Conservation (phyloP, 176 grass and related monocot species). For the Raddia guianensis region DNA sequence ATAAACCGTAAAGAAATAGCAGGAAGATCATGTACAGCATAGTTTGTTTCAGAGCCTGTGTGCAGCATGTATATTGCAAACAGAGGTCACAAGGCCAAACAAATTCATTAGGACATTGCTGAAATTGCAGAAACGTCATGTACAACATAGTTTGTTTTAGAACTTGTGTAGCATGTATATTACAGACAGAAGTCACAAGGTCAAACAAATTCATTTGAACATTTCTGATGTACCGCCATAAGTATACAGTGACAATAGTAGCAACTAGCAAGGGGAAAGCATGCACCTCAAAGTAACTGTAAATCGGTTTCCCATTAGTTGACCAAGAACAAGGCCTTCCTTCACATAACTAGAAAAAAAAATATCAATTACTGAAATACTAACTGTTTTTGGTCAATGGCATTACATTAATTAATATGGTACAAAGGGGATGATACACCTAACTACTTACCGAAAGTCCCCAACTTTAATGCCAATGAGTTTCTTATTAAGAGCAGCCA, state of each 20-base stretch:
- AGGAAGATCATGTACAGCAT: conserved; percentile 6
- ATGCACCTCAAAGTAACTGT: conserved; percentile 85
- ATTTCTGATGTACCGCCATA: conserved; percentile 3
- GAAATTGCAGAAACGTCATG: conserved; percentile 24
- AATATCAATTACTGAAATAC: conserved; percentile 22
- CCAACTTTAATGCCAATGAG: conserved; percentile 83
- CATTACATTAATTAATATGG: not conserved
- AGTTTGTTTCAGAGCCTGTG: not conserved
- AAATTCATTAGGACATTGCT: not conserved
- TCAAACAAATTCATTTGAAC: conserved; percentile 7
- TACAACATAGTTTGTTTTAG: not conserved
- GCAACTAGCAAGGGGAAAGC: not conserved
- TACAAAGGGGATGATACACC: conserved; percentile 8
- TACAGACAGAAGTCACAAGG: not conserved
- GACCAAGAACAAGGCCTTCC: conserved; percentile 85
- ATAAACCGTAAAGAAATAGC: conserved; percentile 23
- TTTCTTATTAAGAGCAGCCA: conserved; percentile 79
- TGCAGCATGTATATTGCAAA: conserved; percentile 17
- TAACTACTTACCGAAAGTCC: conserved; percentile 78
- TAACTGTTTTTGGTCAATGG: conserved; percentile 11
- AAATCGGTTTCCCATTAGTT: conserved; percentile 79
- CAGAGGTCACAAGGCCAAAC: not conserved
- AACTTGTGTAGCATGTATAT: conserved; percentile 14
- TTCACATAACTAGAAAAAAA: conserved; percentile 66
- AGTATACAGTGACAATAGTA: conserved; percentile 15